A percentile compares a stretch with the other conserved stretches of the same genome.
phyloP scores from a whole-genome alignment of 305 asterid genomes.

The Solanum hybrid region DNA sequence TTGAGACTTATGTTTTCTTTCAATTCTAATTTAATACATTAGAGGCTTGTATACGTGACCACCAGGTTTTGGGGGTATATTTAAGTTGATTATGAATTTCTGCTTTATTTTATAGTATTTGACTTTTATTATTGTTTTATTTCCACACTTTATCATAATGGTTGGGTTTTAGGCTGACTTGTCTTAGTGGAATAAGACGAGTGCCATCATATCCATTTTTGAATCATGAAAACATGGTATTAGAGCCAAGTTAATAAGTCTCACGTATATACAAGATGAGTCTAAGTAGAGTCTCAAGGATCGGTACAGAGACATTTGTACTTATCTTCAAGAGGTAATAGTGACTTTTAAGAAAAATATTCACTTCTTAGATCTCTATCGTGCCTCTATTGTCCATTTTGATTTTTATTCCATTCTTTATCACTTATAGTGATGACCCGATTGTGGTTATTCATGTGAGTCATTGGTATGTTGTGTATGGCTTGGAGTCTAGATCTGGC shows the following conservation, averaged over 20 bases:
- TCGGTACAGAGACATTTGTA: too few relatives aligned
- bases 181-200: background rate
- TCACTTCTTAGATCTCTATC: background rate
- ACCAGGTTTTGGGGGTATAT: background rate
- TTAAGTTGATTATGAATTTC: background rate
- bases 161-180: background rate
- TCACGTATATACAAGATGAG: too few relatives aligned
- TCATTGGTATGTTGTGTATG: background rate
- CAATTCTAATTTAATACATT: background rate
- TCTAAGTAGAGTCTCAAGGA: too few relatives aligned
- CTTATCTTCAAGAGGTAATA: background rate
- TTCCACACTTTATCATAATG: too few relatives aligned
- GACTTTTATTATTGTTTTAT: too few relatives aligned
- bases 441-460: background rate
- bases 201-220: too few relatives aligned
- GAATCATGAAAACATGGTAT: background rate
- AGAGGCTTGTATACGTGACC: background rate
- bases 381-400: background rate
- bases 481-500: background rate
- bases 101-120: background rate
- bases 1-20: too few relatives aligned
- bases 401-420: background rate
- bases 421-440: background rate
- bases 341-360: too few relatives aligned
- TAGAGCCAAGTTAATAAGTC: background rate